Evolutionary conservation across 805 yeast genomes (phyloP), one percentile per base, ranked within the genome.

Genomic region (Pichia manshurica): DNA sequence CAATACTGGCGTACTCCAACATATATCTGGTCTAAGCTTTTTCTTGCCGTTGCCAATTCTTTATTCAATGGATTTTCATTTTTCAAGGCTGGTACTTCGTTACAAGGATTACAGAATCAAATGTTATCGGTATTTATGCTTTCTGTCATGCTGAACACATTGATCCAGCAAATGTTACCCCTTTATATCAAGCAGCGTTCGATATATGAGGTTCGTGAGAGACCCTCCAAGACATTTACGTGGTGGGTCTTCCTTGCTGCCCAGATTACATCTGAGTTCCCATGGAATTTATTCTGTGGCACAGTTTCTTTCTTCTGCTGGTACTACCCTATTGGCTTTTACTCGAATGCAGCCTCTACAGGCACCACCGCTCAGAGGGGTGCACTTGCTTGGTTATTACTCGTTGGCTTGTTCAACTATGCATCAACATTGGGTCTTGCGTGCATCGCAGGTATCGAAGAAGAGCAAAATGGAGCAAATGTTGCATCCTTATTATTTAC

Each of bases 21-120:
- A 47, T 81, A 75, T 61, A 75, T 75, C 52, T 79, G 79, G 75
- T 78, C 72, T 61, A 82, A 76, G 71, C 56, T 73, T 44, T 59
- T 68, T 48, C 74, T 84, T 65, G 72, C 79, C 52, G 65, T 74
- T 4, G 58, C 74, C 13, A 67, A 84, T 50, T 69, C 82, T 19
- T 60, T 83, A 80, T 82, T 6, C 68, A 81, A 80, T 56, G 87
- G 87, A 53, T 79, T 82, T 60, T 75, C 87, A 5, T 81, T 81
- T 65, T 82, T 76, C 66, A 81, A 80, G 51, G 84, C 88, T 32
- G 70, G 72, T 47, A 73, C 72, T 21, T 74, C 87, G 13, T 61
- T 73, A 40, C 87, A 79, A 66, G 82, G 87, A 60, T 63, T 87
- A 57, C 96, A 88, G 64, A 86, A 87, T 65, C 93, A 84, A 69